Percentiles rank a stretch among this genome's conserved stretches.
Evolutionary conservation across 331 rosid species (phyloP).

Genomic region (Cydonia oblonga): DNA sequence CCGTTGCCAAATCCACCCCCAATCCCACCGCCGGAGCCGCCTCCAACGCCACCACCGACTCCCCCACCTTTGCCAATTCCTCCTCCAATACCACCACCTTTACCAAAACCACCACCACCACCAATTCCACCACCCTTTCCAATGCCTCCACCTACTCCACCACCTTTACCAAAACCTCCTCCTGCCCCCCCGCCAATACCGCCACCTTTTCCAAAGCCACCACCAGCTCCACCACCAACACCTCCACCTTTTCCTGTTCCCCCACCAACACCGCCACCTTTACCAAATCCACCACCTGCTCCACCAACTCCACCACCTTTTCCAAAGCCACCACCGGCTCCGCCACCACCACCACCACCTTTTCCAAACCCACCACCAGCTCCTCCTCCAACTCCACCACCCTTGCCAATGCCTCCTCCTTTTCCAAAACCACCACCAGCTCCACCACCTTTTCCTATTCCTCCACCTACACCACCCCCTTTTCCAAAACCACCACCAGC

Average conservation of each 20-base stretch:
- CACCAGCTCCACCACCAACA: not conserved
- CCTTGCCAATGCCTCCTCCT: not conserved
- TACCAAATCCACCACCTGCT: not conserved
- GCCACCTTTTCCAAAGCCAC: not conserved
- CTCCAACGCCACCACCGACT: not conserved
- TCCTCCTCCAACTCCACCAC: constrained; percentile 9
- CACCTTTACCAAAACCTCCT: not conserved
- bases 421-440: not conserved
- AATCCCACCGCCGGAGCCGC: not conserved
- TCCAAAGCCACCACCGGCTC: not conserved
- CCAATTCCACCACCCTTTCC: not conserved
- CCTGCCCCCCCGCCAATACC: not conserved
- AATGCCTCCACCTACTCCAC: not conserved
- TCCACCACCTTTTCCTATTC: not conserved
- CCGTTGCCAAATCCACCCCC: constrained; percentile 4
- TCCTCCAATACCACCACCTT: not conserved
- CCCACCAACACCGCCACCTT: not conserved
- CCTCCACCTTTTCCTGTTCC: not conserved
- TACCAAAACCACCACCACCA: not conserved
- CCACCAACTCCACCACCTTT: not conserved
- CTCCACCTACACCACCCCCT: not conserved
- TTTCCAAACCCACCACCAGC: not conserved
- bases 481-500: not conserved
- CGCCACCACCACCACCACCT: not conserved
- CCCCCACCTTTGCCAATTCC: not conserved